phyloP scores from a whole-genome alignment of 2,329 filamentous ascomycete species.

The Pseudopyricularia javanii region DNA sequence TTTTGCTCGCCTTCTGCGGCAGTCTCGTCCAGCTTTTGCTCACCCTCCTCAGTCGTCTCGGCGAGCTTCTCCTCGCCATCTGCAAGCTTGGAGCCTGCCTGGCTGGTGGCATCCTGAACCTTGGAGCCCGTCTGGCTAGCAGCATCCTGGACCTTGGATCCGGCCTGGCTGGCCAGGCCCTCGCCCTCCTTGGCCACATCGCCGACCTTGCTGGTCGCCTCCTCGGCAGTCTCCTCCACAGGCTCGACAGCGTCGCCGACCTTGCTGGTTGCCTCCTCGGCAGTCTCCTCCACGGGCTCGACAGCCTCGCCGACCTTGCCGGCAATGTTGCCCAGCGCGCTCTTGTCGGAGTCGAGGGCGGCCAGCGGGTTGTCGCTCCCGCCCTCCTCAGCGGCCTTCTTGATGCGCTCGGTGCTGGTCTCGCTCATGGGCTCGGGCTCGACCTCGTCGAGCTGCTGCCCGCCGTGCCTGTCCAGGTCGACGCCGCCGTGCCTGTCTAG shows the following conservation, averaged over 20 bases:
- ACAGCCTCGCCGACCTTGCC: background rate
- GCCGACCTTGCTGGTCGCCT: conserved; percentile 2
- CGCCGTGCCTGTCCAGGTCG: conserved; percentile 4
- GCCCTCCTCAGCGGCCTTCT: conserved; percentile 6
- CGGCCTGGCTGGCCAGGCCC: conserved; percentile 28
- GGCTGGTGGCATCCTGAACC: background rate
- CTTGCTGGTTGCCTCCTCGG: conserved; percentile 4
- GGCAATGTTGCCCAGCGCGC: background rate
- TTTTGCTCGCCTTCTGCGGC: background rate
- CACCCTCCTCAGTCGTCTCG: conserved; percentile 1
- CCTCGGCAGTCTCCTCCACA: conserved; percentile 6
- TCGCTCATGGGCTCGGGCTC: conserved; percentile 7
- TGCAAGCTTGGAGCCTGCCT: conserved; percentile 4
- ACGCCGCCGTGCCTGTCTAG: too few relatives aligned
- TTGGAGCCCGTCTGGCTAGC: background rate
- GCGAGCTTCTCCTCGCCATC: conserved; percentile 4
- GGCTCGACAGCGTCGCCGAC: conserved; percentile 3
- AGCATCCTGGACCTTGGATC: conserved; percentile 37
- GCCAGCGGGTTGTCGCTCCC: background rate
- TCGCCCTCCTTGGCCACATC: conserved; percentile 6
- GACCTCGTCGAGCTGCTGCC: conserved; percentile 6
- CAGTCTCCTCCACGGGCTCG: conserved; percentile 6
- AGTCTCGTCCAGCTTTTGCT: background rate
- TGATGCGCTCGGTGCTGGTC: conserved; percentile 6
- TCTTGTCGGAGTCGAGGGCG: background rate